Evolutionary conservation across 768 basidiomycete species (phyloP).

Genomic region (Phaffia australis): DNA sequence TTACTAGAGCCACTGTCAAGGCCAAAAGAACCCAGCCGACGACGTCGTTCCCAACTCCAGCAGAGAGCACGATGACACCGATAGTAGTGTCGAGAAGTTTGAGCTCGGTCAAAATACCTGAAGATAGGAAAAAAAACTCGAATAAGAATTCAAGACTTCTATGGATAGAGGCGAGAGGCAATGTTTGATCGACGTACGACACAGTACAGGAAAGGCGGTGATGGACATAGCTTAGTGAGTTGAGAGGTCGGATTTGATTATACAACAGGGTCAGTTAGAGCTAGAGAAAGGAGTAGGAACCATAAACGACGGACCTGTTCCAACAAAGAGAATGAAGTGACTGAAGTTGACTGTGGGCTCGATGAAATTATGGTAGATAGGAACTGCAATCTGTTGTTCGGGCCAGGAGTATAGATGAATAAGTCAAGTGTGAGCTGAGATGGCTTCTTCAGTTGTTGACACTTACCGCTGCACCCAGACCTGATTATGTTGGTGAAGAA

Average conservation of each 20-base stretch:
- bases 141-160: no score
- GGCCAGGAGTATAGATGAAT: not conserved
- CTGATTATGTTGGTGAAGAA: not conserved
- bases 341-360: slow-evolving; percentile 56
- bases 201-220: slow-evolving; percentile 66
- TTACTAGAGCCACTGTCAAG: slow-evolving; percentile 70
- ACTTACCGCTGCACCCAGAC: not conserved
- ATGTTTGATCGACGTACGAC: slow-evolving; percentile 43
- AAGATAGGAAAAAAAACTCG: slow-evolving; percentile 31
- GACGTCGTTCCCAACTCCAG: slow-evolving; percentile 64
- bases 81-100: slow-evolving; percentile 73
- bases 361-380: slow-evolving; percentile 58
- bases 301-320: slow-evolving; percentile 31
- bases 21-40: slow-evolving; percentile 77
- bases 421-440: not conserved
- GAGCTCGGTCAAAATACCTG: slow-evolving; percentile 59
- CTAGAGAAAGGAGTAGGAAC: no score
- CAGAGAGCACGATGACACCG: slow-evolving; percentile 69
- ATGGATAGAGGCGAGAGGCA: slow-evolving; percentile 37
- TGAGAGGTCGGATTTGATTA: not conserved
- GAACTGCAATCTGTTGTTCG: slow-evolving; percentile 43
- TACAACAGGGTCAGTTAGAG: no score
- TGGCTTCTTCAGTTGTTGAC: no score
- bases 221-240: slow-evolving; percentile 48
- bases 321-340: slow-evolving; percentile 74